These are phyloP conservation scores for Diplodia mutila DNA, from an alignment of 2,329 filamentous ascomycete genomes.

Conservation along the genomic window DNA sequence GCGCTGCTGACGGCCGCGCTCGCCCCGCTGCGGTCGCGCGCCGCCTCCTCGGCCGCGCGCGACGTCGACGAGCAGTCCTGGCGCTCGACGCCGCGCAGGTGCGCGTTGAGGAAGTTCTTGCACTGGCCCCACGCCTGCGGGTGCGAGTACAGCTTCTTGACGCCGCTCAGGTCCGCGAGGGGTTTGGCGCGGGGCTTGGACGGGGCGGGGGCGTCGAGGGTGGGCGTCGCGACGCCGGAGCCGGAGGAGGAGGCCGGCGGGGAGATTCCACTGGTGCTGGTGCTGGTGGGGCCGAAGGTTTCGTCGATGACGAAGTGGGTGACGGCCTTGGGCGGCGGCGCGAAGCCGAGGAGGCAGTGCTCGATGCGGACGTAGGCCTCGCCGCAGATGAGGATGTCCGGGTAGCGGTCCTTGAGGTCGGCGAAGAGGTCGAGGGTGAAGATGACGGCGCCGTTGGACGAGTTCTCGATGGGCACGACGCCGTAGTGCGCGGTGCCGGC, in stretches of 20 bases:
- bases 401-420: slow-evolving; percentile 67
- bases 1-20: slow-evolving; percentile 79
- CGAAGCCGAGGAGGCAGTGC: slow-evolving; percentile 76
- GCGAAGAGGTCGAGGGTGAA: slow-evolving; percentile 88
- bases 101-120: slow-evolving; percentile 68
- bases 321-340: neutral
- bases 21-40: slow-evolving; percentile 61
- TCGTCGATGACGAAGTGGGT: neutral
- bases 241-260: slow-evolving; percentile 30
- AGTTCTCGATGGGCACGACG: slow-evolving; percentile 95
- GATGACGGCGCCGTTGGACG: slow-evolving; percentile 88
- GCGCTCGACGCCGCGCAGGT: slow-evolving; percentile 75
- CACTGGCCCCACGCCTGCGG: slow-evolving; percentile 97
- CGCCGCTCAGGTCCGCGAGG: slow-evolving; percentile 58
- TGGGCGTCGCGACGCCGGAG: slow-evolving; percentile 55
- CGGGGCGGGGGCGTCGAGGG: slow-evolving; percentile 50
- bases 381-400: slow-evolving; percentile 73
- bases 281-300: neutral
- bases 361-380: slow-evolving; percentile 87
- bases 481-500: slow-evolving; percentile 66
- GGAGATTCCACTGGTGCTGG: no score
- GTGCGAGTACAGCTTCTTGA: slow-evolving; percentile 85
- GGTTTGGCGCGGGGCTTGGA: slow-evolving; percentile 54
- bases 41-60: slow-evolving; percentile 76
- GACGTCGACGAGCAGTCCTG: slow-evolving; percentile 86